Conservation (phyloP, 306 rosid genomes). For the Crataegus laevigata region DNA sequence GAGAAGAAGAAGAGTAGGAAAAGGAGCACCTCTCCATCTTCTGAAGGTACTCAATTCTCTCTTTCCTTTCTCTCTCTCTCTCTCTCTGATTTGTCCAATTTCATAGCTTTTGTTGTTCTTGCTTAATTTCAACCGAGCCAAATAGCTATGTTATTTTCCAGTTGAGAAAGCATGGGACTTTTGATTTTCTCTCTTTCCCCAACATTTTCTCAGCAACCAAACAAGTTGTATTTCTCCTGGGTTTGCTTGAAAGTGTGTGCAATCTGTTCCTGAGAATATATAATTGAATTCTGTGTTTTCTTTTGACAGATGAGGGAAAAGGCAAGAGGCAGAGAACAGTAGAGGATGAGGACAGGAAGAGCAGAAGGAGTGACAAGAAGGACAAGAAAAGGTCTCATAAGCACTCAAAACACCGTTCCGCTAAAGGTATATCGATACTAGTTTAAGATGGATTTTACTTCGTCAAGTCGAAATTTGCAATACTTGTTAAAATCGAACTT, state of each 20-base stretch:
- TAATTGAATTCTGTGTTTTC: not conserved
- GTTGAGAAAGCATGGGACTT: not conserved
- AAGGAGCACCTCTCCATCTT: constrained; percentile 34
- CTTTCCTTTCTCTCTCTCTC: not conserved
- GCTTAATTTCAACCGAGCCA: not conserved
- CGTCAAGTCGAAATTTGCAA: too few relatives aligned
- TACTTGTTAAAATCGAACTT: not conserved
- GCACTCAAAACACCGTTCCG: constrained; percentile 47
- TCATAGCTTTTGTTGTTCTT: not conserved
- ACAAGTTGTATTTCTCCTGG: not conserved
- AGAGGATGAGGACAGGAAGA: constrained; percentile 54
- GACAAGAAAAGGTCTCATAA: constrained; percentile 49
- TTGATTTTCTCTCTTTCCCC: not conserved
- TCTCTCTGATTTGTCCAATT: not conserved
- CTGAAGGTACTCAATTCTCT: constrained; percentile 41
- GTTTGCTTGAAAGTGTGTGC: not conserved
- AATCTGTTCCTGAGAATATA: not conserved
- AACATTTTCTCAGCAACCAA: not conserved
- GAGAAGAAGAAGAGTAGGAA: constrained; percentile 43
- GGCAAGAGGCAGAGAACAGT: constrained; percentile 56
- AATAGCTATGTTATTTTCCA: not conserved
- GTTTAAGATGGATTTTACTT: not conserved
- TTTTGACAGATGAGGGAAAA: constrained; percentile 45
- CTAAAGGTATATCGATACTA: constrained; percentile 15
- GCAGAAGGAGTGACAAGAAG: constrained; percentile 49